phyloP scores from a whole-genome alignment of 805 yeast genomes.

The Candida caryicola region DNA sequence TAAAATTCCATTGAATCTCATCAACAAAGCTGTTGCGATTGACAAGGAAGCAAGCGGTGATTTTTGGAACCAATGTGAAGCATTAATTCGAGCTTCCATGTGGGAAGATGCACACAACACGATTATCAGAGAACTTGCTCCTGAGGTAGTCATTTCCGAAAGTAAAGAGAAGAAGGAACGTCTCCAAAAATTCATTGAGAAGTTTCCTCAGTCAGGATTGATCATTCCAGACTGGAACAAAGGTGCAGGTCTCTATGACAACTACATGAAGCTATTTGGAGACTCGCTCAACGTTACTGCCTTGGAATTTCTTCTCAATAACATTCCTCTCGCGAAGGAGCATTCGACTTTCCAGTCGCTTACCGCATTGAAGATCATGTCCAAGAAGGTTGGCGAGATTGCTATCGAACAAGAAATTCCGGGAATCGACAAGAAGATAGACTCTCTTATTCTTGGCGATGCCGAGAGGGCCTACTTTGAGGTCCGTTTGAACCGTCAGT shows the following conservation, averaged over 20 bases:
- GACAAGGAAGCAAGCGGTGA: constrained; percentile 49
- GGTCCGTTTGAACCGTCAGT: constrained; percentile 7
- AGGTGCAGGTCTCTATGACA: constrained; percentile 58
- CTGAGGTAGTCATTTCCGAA: constrained; percentile 59
- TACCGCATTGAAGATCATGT: constrained; percentile 50
- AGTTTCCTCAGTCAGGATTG: constrained; percentile 42
- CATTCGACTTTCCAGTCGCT: constrained; percentile 8
- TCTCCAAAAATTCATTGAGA: constrained; percentile 37
- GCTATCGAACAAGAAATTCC: constrained; percentile 22
- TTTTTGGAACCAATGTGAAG: constrained; percentile 56
- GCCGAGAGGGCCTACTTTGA: constrained; percentile 19
- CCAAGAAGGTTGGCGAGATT: constrained; percentile 45
- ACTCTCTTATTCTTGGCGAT: constrained; percentile 17
- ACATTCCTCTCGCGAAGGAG: constrained; percentile 42
- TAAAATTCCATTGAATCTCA: constrained; percentile 45
- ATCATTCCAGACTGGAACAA: constrained; percentile 48
- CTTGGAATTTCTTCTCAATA: constrained; percentile 42
- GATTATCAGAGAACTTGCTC: constrained; percentile 63
- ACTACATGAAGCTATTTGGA: constrained; percentile 39
- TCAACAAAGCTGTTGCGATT: constrained; percentile 61
- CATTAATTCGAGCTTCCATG: constrained; percentile 58
- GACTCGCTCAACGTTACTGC: constrained; percentile 10
- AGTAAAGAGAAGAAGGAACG: constrained; percentile 29
- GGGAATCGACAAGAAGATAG: constrained; percentile 12
- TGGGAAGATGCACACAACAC: constrained; percentile 63